Base-by-base conservation (phyloP, 495 filamentous ascomycete species). In the Lophium mytilinum region DNA sequence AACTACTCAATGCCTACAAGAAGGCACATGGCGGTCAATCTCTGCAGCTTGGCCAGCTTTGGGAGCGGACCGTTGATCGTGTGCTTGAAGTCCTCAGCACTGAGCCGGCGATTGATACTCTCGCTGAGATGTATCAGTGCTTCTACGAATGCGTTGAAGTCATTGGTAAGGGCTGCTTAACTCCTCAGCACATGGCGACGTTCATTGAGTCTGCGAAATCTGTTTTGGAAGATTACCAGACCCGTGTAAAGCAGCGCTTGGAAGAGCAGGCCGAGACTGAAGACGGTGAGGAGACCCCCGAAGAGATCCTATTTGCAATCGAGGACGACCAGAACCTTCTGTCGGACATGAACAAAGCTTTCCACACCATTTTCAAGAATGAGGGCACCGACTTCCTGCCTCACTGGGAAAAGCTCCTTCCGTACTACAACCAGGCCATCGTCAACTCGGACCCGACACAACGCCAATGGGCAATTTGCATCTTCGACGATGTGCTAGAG, bases 271-370 rank as follows among this genome's bases (percentile, higher is more conserved):
- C 77, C 30, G 85, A 86, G 4, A 75, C 71, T 1, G 78, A 83
- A 12, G 80, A 84, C 3, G 91, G 93, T 42, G 91, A 94, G 40
- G 89, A 82, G 45, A 85, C 92, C 52, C 77, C 78, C 4, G 88
- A 91, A 61, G 88, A 91, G 33, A 81, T 84, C 48, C 71, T 92
- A 5, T 87, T 93, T 64, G 94, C 94, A 6, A 88, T 99, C 36
- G 94, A 99, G 71, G 94, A 99, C 62, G 94, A 99, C 68, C 93
- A 97, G 70, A 91, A 89, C 24, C 76, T 99, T 18, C 82, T 99
- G 47, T 95, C 91, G 9, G 94, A 99, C 67, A 99, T 99, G 94
- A 99, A 97, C 83, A 99, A 99, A 76, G 90, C 94, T 0, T 99
- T 95, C 81, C 94, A 99, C 71, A 93, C 88, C 43, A 90, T 99